Conservation (phyloP, 73 alveolate species). For the Blepharisma japonicum region DNA sequence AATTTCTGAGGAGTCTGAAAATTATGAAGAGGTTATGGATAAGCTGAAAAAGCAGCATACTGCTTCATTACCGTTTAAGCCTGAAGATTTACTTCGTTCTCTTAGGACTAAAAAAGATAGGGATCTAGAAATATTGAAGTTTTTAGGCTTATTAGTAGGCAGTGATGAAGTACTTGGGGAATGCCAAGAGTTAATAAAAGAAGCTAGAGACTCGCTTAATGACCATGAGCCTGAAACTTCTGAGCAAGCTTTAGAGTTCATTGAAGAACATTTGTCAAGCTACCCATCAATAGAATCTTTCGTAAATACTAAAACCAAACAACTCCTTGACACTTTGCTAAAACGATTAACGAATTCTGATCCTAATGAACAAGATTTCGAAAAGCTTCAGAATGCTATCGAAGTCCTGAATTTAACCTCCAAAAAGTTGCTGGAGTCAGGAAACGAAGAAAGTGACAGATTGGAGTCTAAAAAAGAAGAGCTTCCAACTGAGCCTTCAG, state of each 20-base stretch:
- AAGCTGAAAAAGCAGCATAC: not conserved
- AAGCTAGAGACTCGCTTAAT: not conserved
- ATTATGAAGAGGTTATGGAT: slow-evolving; percentile 4
- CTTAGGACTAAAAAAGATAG: not conserved
- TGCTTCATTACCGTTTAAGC: not conserved
- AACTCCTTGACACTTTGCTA: not conserved
- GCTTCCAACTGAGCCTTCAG: not conserved
- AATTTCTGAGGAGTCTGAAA: not conserved
- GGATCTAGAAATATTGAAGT: not conserved
- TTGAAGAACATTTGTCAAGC: not conserved
- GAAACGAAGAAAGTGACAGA: not conserved
- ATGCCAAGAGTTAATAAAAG: not conserved
- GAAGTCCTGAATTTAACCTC: slow-evolving; percentile 5
- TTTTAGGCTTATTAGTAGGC: not conserved
- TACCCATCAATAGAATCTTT: not conserved
- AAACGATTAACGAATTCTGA: not conserved
- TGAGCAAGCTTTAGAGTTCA: not conserved
- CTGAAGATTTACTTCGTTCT: not conserved
- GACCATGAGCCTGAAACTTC: not conserved
- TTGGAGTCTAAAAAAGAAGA: slow-evolving; percentile 1
- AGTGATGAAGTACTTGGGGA: slow-evolving; percentile 3
- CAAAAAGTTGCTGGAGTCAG: not conserved
- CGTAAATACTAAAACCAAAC: not conserved
- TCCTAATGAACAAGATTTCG: slow-evolving; percentile 3
- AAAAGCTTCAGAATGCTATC: not conserved